Evolutionary conservation across 2,329 filamentous ascomycete genomes (phyloP).

Genomic region (Byssochlamys sp.): DNA sequence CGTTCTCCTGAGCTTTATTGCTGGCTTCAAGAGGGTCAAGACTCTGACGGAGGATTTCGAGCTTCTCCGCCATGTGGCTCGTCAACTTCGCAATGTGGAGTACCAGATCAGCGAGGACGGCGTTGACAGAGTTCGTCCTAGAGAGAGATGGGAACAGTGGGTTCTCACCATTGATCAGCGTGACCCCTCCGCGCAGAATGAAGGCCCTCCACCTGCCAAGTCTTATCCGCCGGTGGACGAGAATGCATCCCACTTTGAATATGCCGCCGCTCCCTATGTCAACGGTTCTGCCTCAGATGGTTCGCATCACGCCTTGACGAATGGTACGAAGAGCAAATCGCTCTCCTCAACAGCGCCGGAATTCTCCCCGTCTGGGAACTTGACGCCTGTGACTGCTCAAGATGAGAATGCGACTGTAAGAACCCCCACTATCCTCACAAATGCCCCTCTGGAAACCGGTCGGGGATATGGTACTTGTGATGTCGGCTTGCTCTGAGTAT

Average conservation of each 20-base stretch:
- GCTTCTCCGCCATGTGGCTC: slow-evolving; percentile 64
- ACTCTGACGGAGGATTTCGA: slow-evolving; percentile 62
- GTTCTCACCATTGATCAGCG: slow-evolving; percentile 63
- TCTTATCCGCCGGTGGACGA: slow-evolving; percentile 27
- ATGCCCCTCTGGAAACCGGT: slow-evolving; percentile 46
- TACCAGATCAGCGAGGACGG: slow-evolving; percentile 66
- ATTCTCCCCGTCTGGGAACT: slow-evolving; percentile 42
- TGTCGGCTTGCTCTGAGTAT: slow-evolving; percentile 27
- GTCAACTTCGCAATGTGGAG: slow-evolving; percentile 63
- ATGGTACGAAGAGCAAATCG: slow-evolving; percentile 41
- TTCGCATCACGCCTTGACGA: slow-evolving; percentile 21
- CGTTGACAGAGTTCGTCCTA: slow-evolving; percentile 65
- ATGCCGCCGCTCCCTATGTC: slow-evolving; percentile 8
- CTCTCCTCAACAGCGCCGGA: slow-evolving; percentile 57
- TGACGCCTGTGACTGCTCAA: slow-evolving; percentile 16
- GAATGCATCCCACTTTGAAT: slow-evolving; percentile 24
- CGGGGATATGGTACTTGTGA: slow-evolving; percentile 44
- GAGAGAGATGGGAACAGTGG: slow-evolving; percentile 70
- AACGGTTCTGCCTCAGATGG: slow-evolving; percentile 21
- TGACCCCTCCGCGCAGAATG: slow-evolving; percentile 62
- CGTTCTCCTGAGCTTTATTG: slow-evolving; percentile 68
- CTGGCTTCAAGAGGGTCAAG: slow-evolving; percentile 77
- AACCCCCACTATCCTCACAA: slow-evolving; percentile 23
- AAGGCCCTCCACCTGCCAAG: slow-evolving; percentile 50
- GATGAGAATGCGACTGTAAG: slow-evolving; percentile 31